These are phyloP conservation scores for Metarhizium sp. DNA, from an alignment of 2,329 filamentous ascomycete genomes.

Conservation along the genomic window DNA sequence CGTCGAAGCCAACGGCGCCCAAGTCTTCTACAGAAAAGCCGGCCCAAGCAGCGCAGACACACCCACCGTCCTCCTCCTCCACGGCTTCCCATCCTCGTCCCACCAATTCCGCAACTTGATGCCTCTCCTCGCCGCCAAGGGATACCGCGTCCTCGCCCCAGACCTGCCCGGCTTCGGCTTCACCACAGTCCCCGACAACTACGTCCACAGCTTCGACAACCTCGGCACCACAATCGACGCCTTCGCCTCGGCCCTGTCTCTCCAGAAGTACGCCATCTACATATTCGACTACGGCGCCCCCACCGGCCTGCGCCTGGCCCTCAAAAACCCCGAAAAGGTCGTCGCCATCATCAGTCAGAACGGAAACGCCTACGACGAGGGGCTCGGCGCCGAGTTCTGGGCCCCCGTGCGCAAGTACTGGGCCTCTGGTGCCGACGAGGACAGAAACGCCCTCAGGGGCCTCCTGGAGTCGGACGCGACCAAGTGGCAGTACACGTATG, in stretches of 20 bases:
- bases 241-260: slow-evolving; percentile 37
- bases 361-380: slow-evolving; percentile 51
- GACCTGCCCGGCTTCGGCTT: slow-evolving; percentile 53
- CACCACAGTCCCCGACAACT: slow-evolving; percentile 36
- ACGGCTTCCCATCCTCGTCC: no score
- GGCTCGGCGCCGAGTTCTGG: slow-evolving; percentile 42
- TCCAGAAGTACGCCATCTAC: slow-evolving; percentile 43
- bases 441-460: slow-evolving; percentile 24
- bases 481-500: slow-evolving; percentile 34
- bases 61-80: slow-evolving; percentile 22
- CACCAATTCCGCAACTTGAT: slow-evolving; percentile 33
- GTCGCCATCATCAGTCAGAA: slow-evolving; percentile 48
- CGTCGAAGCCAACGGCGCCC: neutral
- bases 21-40: neutral
- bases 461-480: slow-evolving; percentile 27
- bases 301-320: slow-evolving; percentile 22
- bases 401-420: slow-evolving; percentile 35
- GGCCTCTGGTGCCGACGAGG: slow-evolving; percentile 23
- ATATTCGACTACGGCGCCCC: no score
- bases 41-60: neutral
- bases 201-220: slow-evolving; percentile 44
- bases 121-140: slow-evolving; percentile 24
- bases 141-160: slow-evolving; percentile 38
- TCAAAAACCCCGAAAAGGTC: slow-evolving; percentile 36
- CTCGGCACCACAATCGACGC: slow-evolving; percentile 36